Percentiles rank a stretch among this genome's conserved stretches.
Evolutionary conservation across 345 rosid species (phyloP).

Genomic region (Clausena lansium): DNA sequence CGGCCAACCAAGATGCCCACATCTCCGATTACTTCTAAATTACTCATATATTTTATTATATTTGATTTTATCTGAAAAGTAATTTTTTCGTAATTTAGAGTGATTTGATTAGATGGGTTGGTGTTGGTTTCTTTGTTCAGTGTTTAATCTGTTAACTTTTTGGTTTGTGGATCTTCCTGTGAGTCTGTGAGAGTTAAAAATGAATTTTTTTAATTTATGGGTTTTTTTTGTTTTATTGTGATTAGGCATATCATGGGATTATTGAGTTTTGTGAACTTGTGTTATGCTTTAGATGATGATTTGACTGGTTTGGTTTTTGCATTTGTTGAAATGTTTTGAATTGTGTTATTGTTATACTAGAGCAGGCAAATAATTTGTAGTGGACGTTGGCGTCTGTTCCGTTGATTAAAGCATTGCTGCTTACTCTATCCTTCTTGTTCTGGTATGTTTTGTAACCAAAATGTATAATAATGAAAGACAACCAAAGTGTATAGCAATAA

Average conservation of each 20-base stretch:
- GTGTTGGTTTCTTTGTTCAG: background rate
- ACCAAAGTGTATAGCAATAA: background rate
- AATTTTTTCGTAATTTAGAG: background rate
- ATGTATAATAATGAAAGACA: background rate
- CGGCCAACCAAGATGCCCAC: conserved; percentile 60
- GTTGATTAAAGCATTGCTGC: conserved; percentile 84
- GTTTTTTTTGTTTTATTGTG: background rate
- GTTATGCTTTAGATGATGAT: background rate
- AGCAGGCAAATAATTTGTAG: conserved; percentile 73
- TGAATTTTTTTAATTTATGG: background rate
- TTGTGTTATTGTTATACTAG: conserved; percentile 29
- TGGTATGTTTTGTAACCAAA: conserved; percentile 43
- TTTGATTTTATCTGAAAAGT: background rate
- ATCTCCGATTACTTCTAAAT: conserved; percentile 75
- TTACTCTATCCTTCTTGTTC: conserved; percentile 79
- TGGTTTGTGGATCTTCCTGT: background rate
- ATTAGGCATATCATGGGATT: background rate
- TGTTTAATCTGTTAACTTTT: background rate
- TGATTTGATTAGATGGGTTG: conserved; percentile 3
- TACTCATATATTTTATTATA: background rate
- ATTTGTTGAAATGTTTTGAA: background rate
- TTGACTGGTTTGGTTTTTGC: background rate
- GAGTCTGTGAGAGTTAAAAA: background rate
- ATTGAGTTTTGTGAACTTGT: background rate
- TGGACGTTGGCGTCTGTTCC: conserved; percentile 87